Conservation (phyloP, 768 basidiomycete genomes). For the Hirschioporus abietinus region DNA sequence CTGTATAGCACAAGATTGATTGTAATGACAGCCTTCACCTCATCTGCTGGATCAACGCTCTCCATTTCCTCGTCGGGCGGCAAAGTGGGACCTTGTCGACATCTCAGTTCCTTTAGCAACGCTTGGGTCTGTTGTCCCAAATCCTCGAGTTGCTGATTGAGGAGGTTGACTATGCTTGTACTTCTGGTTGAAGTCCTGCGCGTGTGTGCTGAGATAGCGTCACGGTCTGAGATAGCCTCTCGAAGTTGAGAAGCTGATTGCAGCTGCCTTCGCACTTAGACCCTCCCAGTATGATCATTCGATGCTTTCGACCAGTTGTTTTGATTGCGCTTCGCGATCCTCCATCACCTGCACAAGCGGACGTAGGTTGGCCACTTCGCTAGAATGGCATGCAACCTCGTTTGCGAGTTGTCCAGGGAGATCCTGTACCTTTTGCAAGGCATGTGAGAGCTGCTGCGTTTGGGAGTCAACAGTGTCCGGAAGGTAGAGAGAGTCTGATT, state of each 20-base stretch:
- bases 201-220: slow-evolving; percentile 48
- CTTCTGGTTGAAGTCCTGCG: slow-evolving; percentile 62
- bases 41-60: slow-evolving; percentile 41
- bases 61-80: slow-evolving; percentile 61
- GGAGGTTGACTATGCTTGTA: slow-evolving; percentile 49
- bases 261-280: slow-evolving; percentile 63
- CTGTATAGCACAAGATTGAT: slow-evolving; percentile 85
- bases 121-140: slow-evolving; percentile 79
- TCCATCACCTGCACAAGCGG: slow-evolving; percentile 83
- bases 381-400: slow-evolving; percentile 76
- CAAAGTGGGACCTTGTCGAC: slow-evolving; percentile 77
- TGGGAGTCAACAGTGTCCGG: slow-evolving; percentile 64
- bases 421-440: slow-evolving; percentile 70
- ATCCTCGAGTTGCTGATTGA: slow-evolving; percentile 74
- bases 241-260: slow-evolving; percentile 79
- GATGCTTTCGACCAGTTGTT: slow-evolving; percentile 74
- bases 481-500: slow-evolving; percentile 63
- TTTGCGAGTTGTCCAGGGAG: slow-evolving; percentile 76
- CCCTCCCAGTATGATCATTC: slow-evolving; percentile 81
- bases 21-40: slow-evolving; percentile 80
- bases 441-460: slow-evolving; percentile 69
- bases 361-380: slow-evolving; percentile 67
- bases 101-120: slow-evolving; percentile 72
- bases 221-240: slow-evolving; percentile 69
- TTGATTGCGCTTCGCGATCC: slow-evolving; percentile 79